Base-by-base conservation (phyloP, 805 yeast species). In the Candida golubevii region DNA sequence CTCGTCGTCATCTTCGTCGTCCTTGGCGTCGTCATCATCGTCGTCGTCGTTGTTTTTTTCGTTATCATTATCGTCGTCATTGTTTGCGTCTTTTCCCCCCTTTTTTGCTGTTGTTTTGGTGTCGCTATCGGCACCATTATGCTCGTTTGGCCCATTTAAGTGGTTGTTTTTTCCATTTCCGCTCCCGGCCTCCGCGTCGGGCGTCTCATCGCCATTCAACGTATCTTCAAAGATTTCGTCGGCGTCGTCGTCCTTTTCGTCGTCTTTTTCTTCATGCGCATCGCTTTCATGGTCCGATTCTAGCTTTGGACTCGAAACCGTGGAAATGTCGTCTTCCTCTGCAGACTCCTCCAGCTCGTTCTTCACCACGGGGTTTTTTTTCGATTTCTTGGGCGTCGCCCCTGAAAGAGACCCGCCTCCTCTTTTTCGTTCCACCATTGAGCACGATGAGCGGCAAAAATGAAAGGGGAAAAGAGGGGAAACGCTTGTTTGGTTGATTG, bases 1-100 rank as follows among this genome's bases (percentile, higher is more conserved):
- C 38, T 67, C 75, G 7, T 66, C 74, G 35, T 68, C 74, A 35
- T 67, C 74, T 3, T 69, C 75, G 8, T 75, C 69, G 26, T 73
- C 75, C 7, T 67, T 71, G 10, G 70, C 74, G 7, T 64, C 71
- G 18, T 62, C 69, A 7, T 67, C 66, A 0, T 62, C 63, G 1
- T 45, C 51, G 11, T 47, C 44, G 14, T 42, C 50, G 1, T 41
- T 41, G 10, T 41, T 46, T 2, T 40, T 37, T 7, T 42, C 43
- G 8, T 48, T 31, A 7, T 37, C 48, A 9, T 48, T 44, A 12
- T 44, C 42, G 10, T 33, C 26, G 12, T 44, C 23, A 18, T 18
- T 18, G 3, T 18, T 18, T 18, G 23, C 54, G 10, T 12, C 65
- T 72, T 7, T 66, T 72, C 74, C 8, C 66, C 71, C 12, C 23